Conservation (phyloP, 495 filamentous ascomycete genomes). For the Neurospora sp. region DNA sequence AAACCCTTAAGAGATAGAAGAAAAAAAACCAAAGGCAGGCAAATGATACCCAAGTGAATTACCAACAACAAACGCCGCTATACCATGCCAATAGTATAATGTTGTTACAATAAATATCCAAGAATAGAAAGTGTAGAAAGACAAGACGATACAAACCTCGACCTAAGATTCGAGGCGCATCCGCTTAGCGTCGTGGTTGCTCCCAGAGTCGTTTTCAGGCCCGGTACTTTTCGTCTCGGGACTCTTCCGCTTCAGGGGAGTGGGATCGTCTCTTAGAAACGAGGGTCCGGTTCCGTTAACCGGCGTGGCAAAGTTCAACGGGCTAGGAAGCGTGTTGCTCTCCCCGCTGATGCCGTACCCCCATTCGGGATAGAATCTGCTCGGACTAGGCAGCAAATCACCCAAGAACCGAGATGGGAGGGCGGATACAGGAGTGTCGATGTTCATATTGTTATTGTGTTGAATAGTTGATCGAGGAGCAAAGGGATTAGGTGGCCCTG, state of each 20-base stretch:
- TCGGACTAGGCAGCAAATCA: constrained; percentile 76
- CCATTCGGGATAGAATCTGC: constrained; percentile 90
- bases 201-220: constrained; percentile 15
- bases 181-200: neutral
- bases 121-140: neutral
- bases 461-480: constrained; percentile 65
- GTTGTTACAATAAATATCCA: neutral
- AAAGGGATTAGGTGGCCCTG: constrained; percentile 91
- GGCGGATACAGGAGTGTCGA: constrained; percentile 96
- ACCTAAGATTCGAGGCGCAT: neutral
- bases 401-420: constrained; percentile 85
- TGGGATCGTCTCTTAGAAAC: constrained; percentile 48
- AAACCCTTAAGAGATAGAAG: neutral
- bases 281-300: constrained; percentile 60
- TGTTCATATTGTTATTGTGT: constrained; percentile 59
- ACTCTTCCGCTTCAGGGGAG: constrained; percentile 35
- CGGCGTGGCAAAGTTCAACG: constrained; percentile 84
- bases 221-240: constrained; percentile 31
- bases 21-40: neutral
- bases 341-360: constrained; percentile 50
- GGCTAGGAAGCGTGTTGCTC: constrained; percentile 78
- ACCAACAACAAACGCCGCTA: neutral
- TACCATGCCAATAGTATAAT: neutral
- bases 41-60: neutral
- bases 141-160: neutral